phyloP scores from a whole-genome alignment of 2,329 filamentous ascomycete species.

The Fusarium sp. region DNA sequence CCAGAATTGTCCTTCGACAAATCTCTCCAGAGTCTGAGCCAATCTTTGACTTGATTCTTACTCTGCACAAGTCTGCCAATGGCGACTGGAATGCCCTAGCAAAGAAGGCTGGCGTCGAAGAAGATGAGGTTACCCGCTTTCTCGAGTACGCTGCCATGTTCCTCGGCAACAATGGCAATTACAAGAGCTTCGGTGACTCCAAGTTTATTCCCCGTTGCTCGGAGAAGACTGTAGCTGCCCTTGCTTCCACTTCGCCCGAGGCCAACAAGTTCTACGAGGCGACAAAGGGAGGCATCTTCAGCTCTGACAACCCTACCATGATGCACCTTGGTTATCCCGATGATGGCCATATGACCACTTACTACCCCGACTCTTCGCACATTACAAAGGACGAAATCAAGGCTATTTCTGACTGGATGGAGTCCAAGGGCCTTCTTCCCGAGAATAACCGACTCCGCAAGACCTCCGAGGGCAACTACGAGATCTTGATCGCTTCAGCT shows the following conservation, averaged over 20 bases:
- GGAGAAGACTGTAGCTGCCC: constrained; percentile 71
- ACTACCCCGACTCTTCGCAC: constrained; percentile 80
- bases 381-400: constrained; percentile 83
- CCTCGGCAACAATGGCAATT: constrained; percentile 84
- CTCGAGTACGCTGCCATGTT: constrained; percentile 84
- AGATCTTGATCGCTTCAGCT: constrained; percentile 80
- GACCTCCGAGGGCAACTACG: constrained; percentile 71
- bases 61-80: constrained; percentile 73
- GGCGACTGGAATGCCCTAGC: constrained; percentile 80
- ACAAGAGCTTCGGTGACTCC: constrained; percentile 87
- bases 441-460: constrained; percentile 85
- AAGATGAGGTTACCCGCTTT: constrained; percentile 75
- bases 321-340: constrained; percentile 83
- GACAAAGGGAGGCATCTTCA: constrained; percentile 79
- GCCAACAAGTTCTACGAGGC: constrained; percentile 74
- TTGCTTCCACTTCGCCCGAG: constrained; percentile 71
- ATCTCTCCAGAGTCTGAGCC: constrained; percentile 84
- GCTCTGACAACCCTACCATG: constrained; percentile 70
- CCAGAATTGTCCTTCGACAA: constrained; percentile 82
- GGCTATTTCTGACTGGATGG: constrained; percentile 78
- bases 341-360: constrained; percentile 81
- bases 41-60: constrained; percentile 84
- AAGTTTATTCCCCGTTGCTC: constrained; percentile 83
- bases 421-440: constrained; percentile 75
- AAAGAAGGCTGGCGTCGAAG: constrained; percentile 72